Evolutionary conservation across 2,329 filamentous ascomycete species (phyloP).

Genomic region (Dothistroma septosporum): DNA sequence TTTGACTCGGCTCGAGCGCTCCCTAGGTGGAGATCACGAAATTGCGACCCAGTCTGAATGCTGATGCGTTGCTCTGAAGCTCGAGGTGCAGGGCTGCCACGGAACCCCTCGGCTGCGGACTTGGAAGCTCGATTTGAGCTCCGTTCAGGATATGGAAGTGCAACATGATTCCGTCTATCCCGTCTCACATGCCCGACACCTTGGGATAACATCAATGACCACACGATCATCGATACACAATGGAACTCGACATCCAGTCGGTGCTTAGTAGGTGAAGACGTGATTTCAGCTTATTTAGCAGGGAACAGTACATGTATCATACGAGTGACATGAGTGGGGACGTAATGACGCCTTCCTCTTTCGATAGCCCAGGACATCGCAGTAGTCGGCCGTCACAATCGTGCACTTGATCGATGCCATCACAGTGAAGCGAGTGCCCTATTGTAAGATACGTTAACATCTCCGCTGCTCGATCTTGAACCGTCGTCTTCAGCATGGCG

Average conservation of each 20-base stretch:
- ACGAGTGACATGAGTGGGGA: background rate
- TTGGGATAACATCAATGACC: background rate
- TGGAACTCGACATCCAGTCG: background rate
- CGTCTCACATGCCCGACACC: background rate
- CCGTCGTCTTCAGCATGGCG: slow-evolving; percentile 1
- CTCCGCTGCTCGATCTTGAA: background rate
- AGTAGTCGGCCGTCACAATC: too few species aligned
- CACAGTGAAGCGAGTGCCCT: too few species aligned
- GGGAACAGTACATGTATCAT: background rate
- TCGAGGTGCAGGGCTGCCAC: background rate
- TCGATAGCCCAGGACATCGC: background rate
- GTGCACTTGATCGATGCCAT: too few species aligned
- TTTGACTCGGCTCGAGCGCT: background rate
- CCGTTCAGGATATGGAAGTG: too few species aligned
- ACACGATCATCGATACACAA: background rate
- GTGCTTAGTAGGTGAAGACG: background rate
- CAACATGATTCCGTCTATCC: background rate
- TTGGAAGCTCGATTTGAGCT: background rate
- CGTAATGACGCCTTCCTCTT: background rate
- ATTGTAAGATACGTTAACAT: background rate
- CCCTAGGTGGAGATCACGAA: background rate
- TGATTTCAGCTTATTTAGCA: background rate
- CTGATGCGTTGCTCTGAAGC: background rate
- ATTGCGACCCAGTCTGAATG: background rate
- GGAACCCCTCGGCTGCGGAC: background rate